Percentiles rank a stretch among this genome's conserved stretches.
Evolutionary conservation across 352 stramenopile species (phyloP).

Genomic region (Phytophthora hibernalis): DNA sequence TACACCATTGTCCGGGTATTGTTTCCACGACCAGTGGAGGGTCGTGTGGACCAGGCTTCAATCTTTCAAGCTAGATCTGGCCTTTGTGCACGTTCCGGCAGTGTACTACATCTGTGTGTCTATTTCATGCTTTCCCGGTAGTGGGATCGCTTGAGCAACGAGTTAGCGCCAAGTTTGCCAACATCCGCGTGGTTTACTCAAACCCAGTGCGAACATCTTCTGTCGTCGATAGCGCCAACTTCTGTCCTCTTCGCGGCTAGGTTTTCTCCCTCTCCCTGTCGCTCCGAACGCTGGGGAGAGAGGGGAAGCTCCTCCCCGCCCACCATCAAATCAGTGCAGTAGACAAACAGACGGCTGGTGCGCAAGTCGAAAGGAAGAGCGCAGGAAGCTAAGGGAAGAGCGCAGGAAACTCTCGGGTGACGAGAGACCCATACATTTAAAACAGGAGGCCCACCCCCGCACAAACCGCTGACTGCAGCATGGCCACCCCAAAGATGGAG

Average conservation of each 20-base stretch:
- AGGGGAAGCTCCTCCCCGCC: conserved; percentile 20
- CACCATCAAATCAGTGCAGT: conserved; percentile 49
- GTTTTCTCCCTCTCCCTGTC: conserved; percentile 37
- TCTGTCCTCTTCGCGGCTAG: conserved; percentile 24
- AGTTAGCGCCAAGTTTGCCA: not conserved
- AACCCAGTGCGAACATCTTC: not conserved
- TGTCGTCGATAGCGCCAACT: conserved; percentile 17
- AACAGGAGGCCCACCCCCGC: conserved; percentile 9
- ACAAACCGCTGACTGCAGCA: conserved; percentile 28
- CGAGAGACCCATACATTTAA: too few relatives aligned
- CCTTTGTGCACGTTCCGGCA: too few relatives aligned
- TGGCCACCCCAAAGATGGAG: conserved; percentile 85
- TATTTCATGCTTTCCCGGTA: not conserved
- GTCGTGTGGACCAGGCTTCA: not conserved
- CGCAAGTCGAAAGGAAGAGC: conserved; percentile 33
- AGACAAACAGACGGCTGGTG: conserved; percentile 50
- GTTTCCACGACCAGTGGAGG: too few relatives aligned
- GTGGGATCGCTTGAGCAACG: not conserved
- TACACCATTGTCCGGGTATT: too few relatives aligned
- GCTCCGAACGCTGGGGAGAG: conserved; percentile 25
- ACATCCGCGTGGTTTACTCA: conserved; percentile 6
- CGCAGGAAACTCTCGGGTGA: not conserved
- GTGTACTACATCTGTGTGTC: too few relatives aligned
- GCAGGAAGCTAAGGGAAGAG: conserved; percentile 7
- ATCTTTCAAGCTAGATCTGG: not conserved